Evolutionary conservation across 768 basidiomycete genomes (phyloP), one percentile per base, ranked within the genome.

Genomic region (Megacollybia marginata): DNA sequence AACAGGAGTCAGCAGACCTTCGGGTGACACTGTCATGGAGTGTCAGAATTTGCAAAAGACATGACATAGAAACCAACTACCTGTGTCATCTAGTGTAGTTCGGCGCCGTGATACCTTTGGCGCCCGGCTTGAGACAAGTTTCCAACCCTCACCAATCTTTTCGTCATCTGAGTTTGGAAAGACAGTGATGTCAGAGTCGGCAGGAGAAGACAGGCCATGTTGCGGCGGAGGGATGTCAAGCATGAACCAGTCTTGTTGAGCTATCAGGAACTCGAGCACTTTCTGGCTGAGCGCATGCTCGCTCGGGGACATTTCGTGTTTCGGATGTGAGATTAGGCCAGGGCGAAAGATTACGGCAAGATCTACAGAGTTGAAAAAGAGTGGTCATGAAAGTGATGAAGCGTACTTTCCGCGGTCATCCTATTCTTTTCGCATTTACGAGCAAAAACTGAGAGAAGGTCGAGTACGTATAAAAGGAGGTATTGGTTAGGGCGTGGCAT

Each of bases 271-370:
- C 63, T 97, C 93, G 46, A 99, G 76, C 28, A 98, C 94, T 50
- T 76, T 73, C 65, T 96, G 95, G 55, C 87, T 92, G 8, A 92
- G 76, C 9, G 82, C 79, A 67, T 97, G 92, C 61, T 95, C 92
- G 43, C 78, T 69, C 1, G 92, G 92, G 6, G 79, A 80, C 72
- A 94, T 80, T 59, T 92, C 89, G 60, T 97, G 92, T 19, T 74
- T 67, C 2, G 92, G 88, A 63, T 93, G 91, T 9, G 91, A 88
- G 52, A 99, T 83, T 5, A 99, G 72, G 15, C 94, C 96, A 0
- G 96, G 96, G 51, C 93, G 88, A 68, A 99, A 99, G 55, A 98
- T 95, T 43, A 95, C 88, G 15, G 95, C 96, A 16, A 99, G 82
- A 69, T 99, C 95, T 92, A 62, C 20, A 33, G 16, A 20, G 28